Percentiles rank a stretch among this genome's conserved stretches.
Evolutionary conservation across 2,329 filamentous ascomycete species (phyloP).

Genomic region (Exophiala bonariae): DNA sequence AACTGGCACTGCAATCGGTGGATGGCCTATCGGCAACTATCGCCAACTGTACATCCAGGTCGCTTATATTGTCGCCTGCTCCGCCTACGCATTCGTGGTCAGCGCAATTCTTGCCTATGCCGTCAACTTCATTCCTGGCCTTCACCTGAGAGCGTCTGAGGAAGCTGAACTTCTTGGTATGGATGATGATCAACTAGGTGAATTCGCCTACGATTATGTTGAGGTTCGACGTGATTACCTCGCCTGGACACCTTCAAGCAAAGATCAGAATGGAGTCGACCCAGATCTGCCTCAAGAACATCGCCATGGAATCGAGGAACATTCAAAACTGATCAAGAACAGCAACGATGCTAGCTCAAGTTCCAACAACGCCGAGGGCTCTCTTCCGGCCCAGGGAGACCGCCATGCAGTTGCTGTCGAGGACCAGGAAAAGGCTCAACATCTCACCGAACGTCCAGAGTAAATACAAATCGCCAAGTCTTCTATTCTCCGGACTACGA

Average conservation of each 20-base stretch:
- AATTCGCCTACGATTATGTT: constrained; percentile 55
- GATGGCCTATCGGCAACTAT: constrained; percentile 71
- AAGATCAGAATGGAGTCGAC: constrained; percentile 38
- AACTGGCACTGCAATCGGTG: constrained; percentile 51
- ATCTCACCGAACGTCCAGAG: too few relatives aligned
- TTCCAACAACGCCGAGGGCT: not conserved
- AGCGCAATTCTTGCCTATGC: constrained; percentile 69
- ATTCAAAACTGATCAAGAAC: constrained; percentile 61
- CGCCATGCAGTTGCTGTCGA: constrained; percentile 25
- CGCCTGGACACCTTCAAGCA: constrained; percentile 49
- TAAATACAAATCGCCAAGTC: too few relatives aligned
- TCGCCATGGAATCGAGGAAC: constrained; percentile 60
- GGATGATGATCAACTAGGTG: constrained; percentile 53
- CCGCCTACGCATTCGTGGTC: constrained; percentile 66
- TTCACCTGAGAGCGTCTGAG: constrained; percentile 66
- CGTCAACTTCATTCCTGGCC: constrained; percentile 69
- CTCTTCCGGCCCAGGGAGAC: constrained; percentile 22
- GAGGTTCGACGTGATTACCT: constrained; percentile 53
- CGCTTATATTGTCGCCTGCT: constrained; percentile 65
- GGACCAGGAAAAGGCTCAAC: constrained; percentile 15
- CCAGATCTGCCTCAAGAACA: constrained; percentile 58
- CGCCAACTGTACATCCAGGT: constrained; percentile 71
- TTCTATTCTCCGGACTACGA: too few relatives aligned
- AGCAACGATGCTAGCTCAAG: constrained; percentile 10
- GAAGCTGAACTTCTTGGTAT: constrained; percentile 69